Conservation (phyloP, 2,329 filamentous ascomycete genomes). For the Fusarium phyllophilum region DNA sequence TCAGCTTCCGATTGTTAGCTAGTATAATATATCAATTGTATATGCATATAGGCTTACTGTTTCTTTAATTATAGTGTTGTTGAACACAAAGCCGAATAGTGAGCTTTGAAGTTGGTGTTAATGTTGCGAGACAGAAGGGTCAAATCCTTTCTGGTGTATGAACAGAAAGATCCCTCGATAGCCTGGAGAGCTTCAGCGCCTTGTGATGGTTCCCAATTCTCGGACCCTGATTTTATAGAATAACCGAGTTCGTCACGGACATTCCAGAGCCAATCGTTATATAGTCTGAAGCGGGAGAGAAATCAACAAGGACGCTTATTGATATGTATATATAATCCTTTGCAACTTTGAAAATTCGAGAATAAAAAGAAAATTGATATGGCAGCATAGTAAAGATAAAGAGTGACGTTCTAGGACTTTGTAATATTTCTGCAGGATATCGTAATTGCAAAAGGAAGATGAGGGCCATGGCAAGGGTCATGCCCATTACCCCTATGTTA, state of each 20-base stretch:
- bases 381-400: too few species aligned
- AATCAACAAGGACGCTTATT: neutral
- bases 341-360: neutral
- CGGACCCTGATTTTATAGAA: neutral
- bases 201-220: neutral
- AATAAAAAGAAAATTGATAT: neutral
- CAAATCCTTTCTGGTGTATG: neutral
- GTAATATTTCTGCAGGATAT: too few species aligned
- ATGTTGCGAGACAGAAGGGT: neutral
- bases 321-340: neutral
- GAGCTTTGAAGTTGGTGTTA: neutral
- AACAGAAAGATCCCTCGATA: neutral
- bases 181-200: neutral
- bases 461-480: neutral
- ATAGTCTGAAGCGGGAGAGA: neutral
- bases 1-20: too few species aligned
- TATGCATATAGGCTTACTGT: neutral
- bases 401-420: neutral
- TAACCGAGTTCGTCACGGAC: neutral
- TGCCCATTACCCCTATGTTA: accelerated
- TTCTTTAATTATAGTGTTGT: neutral
- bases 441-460: neutral
- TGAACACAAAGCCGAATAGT: neutral
- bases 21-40: neutral
- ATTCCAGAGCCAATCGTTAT: neutral